Evolutionary conservation across 2,329 filamentous ascomycete genomes (phyloP).

Genomic region (Colletotrichum sublineola): DNA sequence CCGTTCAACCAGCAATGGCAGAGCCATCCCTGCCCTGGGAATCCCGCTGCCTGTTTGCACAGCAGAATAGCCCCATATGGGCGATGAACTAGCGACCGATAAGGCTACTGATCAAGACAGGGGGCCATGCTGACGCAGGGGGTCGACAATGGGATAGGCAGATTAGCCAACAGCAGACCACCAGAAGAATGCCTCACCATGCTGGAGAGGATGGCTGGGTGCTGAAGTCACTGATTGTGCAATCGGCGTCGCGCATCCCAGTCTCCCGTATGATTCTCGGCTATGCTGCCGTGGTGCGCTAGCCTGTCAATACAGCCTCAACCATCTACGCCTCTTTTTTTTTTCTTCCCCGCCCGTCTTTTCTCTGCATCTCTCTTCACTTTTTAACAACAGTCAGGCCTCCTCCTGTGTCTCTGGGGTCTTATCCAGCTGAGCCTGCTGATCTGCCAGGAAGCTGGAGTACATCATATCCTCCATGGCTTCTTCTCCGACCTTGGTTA

Average conservation of each 20-base stretch:
- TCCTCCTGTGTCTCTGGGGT: conserved; percentile 3
- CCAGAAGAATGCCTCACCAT: background rate
- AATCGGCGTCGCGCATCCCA: background rate
- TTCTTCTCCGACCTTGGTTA: conserved; percentile 9
- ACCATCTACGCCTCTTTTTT: background rate
- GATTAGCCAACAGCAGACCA: background rate
- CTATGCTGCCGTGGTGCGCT: conserved; percentile 30
- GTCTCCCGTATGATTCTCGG: background rate
- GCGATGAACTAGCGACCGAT: conserved; percentile 27
- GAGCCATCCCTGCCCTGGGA: background rate
- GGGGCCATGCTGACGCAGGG: conserved; percentile 34
- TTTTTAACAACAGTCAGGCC: conserved; percentile 3
- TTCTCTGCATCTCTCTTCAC: background rate
- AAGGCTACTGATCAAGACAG: conserved; percentile 38
- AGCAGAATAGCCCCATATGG: conserved; percentile 20
- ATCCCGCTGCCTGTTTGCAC: conserved; percentile 33
- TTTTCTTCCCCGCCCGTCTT: no score
- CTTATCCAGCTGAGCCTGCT: conserved; percentile 4
- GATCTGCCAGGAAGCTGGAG: conserved; percentile 25
- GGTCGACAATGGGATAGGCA: conserved; percentile 5
- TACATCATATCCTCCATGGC: conserved; percentile 26
- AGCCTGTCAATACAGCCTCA: conserved; percentile 32
- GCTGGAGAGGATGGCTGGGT: conserved; percentile 2
- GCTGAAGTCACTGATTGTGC: background rate
- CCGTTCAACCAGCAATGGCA: conserved; percentile 6